Percentiles rank a stretch among this genome's conserved stretches.
phyloP scores from a whole-genome alignment of 805 yeast species.

The Alloascoidea hylecoeti region DNA sequence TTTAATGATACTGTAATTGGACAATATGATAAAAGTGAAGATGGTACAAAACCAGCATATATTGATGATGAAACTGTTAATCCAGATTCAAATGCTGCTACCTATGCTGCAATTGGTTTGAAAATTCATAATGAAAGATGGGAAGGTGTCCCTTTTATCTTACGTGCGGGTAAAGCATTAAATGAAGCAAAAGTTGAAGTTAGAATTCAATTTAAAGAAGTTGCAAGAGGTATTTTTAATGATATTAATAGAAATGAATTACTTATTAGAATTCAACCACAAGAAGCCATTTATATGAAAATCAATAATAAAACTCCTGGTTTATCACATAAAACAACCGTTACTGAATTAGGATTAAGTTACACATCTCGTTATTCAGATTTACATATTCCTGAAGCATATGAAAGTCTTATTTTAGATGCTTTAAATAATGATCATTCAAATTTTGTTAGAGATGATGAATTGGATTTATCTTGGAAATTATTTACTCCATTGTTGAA shows the following conservation, averaged over 20 bases:
- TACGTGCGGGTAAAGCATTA: conserved; percentile 97
- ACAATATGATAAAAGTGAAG: conserved; percentile 74
- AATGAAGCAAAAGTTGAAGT: conserved; percentile 92
- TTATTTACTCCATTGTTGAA: conserved; percentile 86
- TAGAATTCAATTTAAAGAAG: conserved; percentile 82
- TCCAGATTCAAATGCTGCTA: conserved; percentile 71
- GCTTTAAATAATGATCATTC: conserved; percentile 88
- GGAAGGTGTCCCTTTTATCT: conserved; percentile 94
- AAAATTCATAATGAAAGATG: conserved; percentile 86
- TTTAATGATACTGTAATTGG: conserved; percentile 63
- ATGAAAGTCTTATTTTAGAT: conserved; percentile 90
- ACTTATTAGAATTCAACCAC: conserved; percentile 88
- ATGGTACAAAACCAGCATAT: conserved; percentile 84
- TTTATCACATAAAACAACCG: conserved; percentile 62
- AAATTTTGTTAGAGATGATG: conserved; percentile 96
- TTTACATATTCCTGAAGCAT: conserved; percentile 95
- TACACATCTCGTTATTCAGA: conserved; percentile 71
- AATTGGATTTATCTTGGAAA: conserved; percentile 85
- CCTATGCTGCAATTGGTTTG: conserved; percentile 77
- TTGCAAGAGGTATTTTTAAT: conserved; percentile 68
- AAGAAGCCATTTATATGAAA: conserved; percentile 88
- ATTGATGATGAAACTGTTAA: conserved; percentile 85
- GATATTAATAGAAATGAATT: conserved; percentile 83
- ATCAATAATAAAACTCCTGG: conserved; percentile 93
- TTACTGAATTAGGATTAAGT: conserved; percentile 84